These are phyloP conservation scores for Babesia microti DNA, from an alignment of 169 alveolate species.

Conservation along the genomic window DNA sequence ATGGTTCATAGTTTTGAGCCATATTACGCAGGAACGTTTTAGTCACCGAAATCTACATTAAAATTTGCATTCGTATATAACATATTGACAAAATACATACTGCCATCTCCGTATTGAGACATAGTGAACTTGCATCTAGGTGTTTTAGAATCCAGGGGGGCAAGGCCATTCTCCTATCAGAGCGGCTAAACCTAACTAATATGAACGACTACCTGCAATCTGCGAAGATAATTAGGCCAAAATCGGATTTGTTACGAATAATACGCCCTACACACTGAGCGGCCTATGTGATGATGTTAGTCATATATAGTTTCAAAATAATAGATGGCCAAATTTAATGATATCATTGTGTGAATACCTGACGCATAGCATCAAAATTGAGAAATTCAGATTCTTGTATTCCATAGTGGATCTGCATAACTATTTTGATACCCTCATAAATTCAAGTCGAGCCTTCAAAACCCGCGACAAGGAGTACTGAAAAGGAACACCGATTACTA, in stretches of 20 bases:
- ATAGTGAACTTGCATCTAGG: constrained; percentile 57
- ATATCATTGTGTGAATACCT: constrained; percentile 9
- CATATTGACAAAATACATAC: constrained; percentile 50
- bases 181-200: constrained; percentile 53
- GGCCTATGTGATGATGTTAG: constrained; percentile 47
- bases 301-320: neutral
- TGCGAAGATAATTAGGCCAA: constrained; percentile 87
- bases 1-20: constrained; percentile 57
- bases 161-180: constrained; percentile 70
- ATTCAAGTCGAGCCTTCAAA: constrained; percentile 80
- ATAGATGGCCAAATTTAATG: neutral
- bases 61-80: too few species aligned
- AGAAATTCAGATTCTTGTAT: constrained; percentile 89
- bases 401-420: constrained; percentile 72
- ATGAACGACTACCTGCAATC: constrained; percentile 52
- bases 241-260: constrained; percentile 82
- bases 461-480: constrained; percentile 85
- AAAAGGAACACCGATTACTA: constrained; percentile 91
- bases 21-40: constrained; percentile 49
- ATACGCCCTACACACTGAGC: constrained; percentile 96
- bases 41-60: constrained; percentile 43
- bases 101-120: constrained; percentile 71
- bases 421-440: constrained; percentile 47
- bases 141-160: constrained; percentile 81
- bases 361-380: constrained; percentile 97